Base-by-base conservation (phyloP, 495 filamentous ascomycete genomes). In the Cryomyces minteri region DNA sequence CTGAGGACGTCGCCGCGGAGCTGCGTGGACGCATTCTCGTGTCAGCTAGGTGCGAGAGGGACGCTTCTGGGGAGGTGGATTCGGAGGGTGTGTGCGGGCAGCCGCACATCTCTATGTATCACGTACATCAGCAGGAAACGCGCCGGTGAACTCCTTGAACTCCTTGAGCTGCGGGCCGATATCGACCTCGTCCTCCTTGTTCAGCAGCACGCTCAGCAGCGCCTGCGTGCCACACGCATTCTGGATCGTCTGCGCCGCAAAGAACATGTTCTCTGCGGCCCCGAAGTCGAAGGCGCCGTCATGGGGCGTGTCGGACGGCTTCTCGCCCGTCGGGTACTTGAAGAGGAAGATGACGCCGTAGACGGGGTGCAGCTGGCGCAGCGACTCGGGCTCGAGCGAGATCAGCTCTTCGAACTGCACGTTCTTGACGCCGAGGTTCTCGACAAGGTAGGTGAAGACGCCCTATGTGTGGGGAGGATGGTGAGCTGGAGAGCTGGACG, bases 281-380 rank as follows among this genome's bases (percentile, higher is more conserved):
- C 67, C 70, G 47, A 68, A 65, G 65, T 94, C 88, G 64, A 83
- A 93, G 39, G 62, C 69, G 42, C 90, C 88, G 59, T 94, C 82
- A 36, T 68, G 60, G 37, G 83, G 80, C 18, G 73, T 70, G 46
- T 78, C 71, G 46, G 67, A 62, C 37, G 65, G 57, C 44, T 73
- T 74, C 46, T 76, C 68, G 60, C 83, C 81, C 39, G 80, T 83
- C 25, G 80, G 84, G 67, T 83, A 99, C 69, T 94, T 96, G 77
- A 99, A 99, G 60, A 99, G 85, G 67, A 99, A 96, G 60, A 99
- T 95, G 51, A 96, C 87, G 60, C 90, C 90, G 67, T 96, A 94
- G 51, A 94, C 74, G 38, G 85, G 82, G 51, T 82, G 69, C 44
- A 88, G 69, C 47, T 82, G 73, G 10, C 74, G 76, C 42, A 99